Base-by-base conservation (phyloP, 352 stramenopile species). In the Pythium sukuiense region DNA sequence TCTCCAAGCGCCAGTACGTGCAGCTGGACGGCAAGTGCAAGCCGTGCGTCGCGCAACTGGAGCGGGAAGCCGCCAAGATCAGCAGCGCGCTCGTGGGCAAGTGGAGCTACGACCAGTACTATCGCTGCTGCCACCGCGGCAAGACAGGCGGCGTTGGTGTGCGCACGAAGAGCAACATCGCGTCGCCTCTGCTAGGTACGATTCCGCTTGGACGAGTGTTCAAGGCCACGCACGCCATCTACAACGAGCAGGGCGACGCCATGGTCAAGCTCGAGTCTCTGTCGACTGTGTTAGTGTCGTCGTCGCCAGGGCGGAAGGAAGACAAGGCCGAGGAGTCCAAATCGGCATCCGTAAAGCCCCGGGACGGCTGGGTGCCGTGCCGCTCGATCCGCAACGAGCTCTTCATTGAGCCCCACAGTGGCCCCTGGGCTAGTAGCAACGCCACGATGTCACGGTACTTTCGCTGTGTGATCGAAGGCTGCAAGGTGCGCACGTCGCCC, bases 301-400 rank as follows among this genome's bases (percentile, higher is more conserved):
- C 8, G 12, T 43, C 13, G 14, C 20, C 24, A 18, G 30, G 26
- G 8, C 26, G 57, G 16, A 54, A 63, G 20, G 16, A 37, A 26
- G 20, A 37, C 55, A 60, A 46, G 27, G 13, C n/a, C 6, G 46
- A 30, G 18, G 5, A 24, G 41, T 29, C n/a, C 35, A 24, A 30
- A 26, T 12, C 6, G 1, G n/a, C 8, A 13, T 24, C 46, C 27
- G 11, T 16, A 12, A 77, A 76, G 54, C 45, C 37, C 11, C 72
- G 75, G 16, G 76, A 81, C 35, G 77, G 70, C 0, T 92, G 84
- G 84, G 74, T 91, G n/a, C 76, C 82, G 1, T 90, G 75, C 54
- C 82, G 82, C 27, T 92, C 84, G 2, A 79, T 92, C 70, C 80
- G 81, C 55, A 92, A 92, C 49, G 84, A 92, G 63, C 69, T 91